Base-by-base conservation (phyloP, 164 flowering plant genomes). In the Brasenia schreberi region DNA sequence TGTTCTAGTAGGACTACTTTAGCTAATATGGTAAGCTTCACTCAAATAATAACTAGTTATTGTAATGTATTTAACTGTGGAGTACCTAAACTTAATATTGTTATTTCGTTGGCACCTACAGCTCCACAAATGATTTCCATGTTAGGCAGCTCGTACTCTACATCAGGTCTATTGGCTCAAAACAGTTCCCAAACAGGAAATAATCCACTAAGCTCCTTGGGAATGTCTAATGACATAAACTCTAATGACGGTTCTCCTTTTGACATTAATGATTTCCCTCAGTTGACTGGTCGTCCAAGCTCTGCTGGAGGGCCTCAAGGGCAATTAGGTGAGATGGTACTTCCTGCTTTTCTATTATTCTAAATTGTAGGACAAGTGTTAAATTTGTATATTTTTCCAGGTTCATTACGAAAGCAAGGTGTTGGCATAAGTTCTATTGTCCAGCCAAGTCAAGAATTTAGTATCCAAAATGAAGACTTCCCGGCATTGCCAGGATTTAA, bases 251-350 rank as follows among this genome's bases (percentile, higher is more conserved):
- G 53, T 73, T 77, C 97, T 42, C 93, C 97, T 49, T 95, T 92
- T 82, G 94, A 87, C 78, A 77, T 95, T 12, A 88, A 92, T 76
- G 97, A 95, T 78, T 95, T 95, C 68, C 97, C 98, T 69, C 91
- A 85, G 77, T 75, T 95, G 76, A 82, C 77, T 23, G 92, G 95
- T 64, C 97, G 99, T 4, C 99, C 99, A 58, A 86, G 84, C 80
- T 95, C 98, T 68, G 86, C 97, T 63, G 98, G 98, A 68, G 97
- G 99, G 65, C 89, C 89, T 69, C 99, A 90, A 77, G 97, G 97
- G 60, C 95, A 92, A 81, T 67, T 87, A 64, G 96, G 98, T 92
- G 78, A 42, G 42, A 6, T 18, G 27, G 11, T 9, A 7, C n/a
- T 23, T 23, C 27, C 9, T 19, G 7, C 63, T n/a, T n/a, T 60